A percentile compares a stretch with the other conserved stretches of the same genome.
Evolutionary conservation across 805 yeast genomes (phyloP).

Genomic region (Kazachstania kunashirensis): DNA sequence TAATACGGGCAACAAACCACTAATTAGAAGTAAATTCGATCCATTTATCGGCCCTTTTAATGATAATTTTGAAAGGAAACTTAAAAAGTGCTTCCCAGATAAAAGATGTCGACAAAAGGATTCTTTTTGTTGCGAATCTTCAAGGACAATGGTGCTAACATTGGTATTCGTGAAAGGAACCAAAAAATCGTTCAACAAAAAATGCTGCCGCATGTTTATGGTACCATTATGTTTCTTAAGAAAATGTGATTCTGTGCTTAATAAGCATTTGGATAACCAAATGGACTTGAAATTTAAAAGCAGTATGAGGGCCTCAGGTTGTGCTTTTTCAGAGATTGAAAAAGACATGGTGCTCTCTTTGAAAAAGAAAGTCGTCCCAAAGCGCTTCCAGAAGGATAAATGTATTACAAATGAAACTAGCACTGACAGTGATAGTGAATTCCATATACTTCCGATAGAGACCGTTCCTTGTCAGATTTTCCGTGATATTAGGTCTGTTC

Average conservation of each 20-base stretch:
- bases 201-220: no score
- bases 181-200: neutral
- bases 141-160: conserved; percentile 39
- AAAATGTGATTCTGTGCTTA: conserved; percentile 34
- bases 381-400: neutral
- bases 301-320: conserved; percentile 27
- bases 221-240: conserved; percentile 30
- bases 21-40: conserved; percentile 52
- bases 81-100: conserved; percentile 40
- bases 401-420: neutral
- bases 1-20: conserved; percentile 53
- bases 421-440: conserved; percentile 2
- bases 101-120: conserved; percentile 34
- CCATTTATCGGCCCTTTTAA: conserved; percentile 57
- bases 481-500: no score
- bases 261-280: conserved; percentile 33
- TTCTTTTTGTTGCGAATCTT: conserved; percentile 45
- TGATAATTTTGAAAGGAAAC: conserved; percentile 37
- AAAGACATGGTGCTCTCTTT: conserved; percentile 20
- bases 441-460: conserved; percentile 3
- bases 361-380: conserved; percentile 4
- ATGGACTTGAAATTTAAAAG: conserved; percentile 27
- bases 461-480: no score
- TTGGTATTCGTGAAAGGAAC: conserved; percentile 31
- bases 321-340: conserved; percentile 26